Evolutionary conservation across 441 rosid species (phyloP).

Genomic region (Gossypium lobatum): DNA sequence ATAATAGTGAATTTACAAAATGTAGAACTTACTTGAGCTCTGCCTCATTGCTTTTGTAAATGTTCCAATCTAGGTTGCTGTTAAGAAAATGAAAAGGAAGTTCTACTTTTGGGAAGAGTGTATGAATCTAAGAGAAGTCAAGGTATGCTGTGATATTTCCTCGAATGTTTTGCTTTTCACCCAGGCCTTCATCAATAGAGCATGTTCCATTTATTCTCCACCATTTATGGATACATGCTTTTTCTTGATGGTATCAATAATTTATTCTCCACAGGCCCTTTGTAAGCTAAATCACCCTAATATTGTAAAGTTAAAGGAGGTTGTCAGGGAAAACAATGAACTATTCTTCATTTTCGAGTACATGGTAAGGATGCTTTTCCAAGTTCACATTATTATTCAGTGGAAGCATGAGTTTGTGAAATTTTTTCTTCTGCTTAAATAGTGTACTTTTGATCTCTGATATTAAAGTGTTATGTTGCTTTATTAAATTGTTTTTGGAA

Average conservation of each 20-base stretch:
- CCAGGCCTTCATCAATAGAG: neutral
- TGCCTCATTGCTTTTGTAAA: neutral
- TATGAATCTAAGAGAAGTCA: slow-evolving; percentile 83
- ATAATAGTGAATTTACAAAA: neutral
- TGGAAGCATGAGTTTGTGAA: neutral
- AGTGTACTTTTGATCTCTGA: neutral
- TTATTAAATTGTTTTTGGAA: neutral
- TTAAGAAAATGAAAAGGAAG: slow-evolving; percentile 92
- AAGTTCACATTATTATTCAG: neutral
- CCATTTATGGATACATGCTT: neutral
- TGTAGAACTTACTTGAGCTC: neutral
- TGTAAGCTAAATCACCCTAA: slow-evolving; percentile 72
- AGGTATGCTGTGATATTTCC: slow-evolving; percentile 35
- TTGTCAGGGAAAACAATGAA: slow-evolving; percentile 76
- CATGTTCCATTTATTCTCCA: slow-evolving; percentile 1
- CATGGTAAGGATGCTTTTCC: slow-evolving; percentile 53
- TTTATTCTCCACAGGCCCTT: slow-evolving; percentile 61
- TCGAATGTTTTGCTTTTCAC: neutral
- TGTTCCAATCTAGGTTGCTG: slow-evolving; percentile 63
- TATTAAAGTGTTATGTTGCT: neutral
- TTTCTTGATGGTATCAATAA: slow-evolving; percentile 3
- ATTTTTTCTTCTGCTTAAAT: neutral
- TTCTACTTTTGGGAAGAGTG: slow-evolving; percentile 93
- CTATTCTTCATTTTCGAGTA: slow-evolving; percentile 93
- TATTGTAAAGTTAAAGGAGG: slow-evolving; percentile 68